Evolutionary conservation across 208 protist species (phyloP).

Genomic region (Leishmania braziliensis): DNA sequence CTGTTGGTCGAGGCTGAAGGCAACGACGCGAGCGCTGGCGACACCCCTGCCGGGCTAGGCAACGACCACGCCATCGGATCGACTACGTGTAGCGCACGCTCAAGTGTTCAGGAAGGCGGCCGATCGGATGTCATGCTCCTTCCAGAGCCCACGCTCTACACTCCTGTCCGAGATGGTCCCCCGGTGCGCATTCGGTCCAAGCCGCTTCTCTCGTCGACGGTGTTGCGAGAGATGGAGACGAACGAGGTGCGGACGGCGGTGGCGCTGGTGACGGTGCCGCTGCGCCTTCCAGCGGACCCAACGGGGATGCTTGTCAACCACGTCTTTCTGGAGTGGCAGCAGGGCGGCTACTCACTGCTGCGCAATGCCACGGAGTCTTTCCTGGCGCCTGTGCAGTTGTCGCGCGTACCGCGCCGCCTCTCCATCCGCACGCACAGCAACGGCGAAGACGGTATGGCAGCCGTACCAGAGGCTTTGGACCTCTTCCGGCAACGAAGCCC

Average conservation of each 20-base stretch:
- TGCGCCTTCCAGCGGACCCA: constrained; percentile 7
- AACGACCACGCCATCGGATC: background rate
- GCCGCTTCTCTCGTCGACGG: constrained; percentile 37
- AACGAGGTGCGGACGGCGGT: constrained; percentile 75
- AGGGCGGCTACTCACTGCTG: constrained; percentile 69
- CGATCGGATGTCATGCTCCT: constrained; percentile 16
- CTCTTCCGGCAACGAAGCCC: constrained; percentile 4
- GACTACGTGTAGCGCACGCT: background rate
- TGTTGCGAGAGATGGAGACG: constrained; percentile 51
- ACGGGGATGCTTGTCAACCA: constrained; percentile 1
- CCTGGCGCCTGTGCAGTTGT: constrained; percentile 42
- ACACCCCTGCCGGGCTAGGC: background rate
- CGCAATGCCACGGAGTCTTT: constrained; percentile 51
- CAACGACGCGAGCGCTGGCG: background rate
- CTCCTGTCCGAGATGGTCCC: constrained; percentile 37
- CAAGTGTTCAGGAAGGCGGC: background rate
- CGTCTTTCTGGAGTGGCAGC: constrained; percentile 69
- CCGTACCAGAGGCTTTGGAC: constrained; percentile 18
- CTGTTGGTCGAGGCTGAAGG: constrained; percentile 42
- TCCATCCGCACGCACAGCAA: constrained; percentile 25
- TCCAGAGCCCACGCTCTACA: constrained; percentile 51
- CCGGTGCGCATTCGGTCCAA: constrained; percentile 56
- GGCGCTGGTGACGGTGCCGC: constrained; percentile 34
- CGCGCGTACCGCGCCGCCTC: constrained; percentile 33
- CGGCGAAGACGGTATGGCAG: constrained; percentile 1